Percentiles rank a stretch among this genome's conserved stretches.
Evolutionary conservation across 176 grass and related monocot genomes (phyloP).

Genomic region (Cenchrus americanus): DNA sequence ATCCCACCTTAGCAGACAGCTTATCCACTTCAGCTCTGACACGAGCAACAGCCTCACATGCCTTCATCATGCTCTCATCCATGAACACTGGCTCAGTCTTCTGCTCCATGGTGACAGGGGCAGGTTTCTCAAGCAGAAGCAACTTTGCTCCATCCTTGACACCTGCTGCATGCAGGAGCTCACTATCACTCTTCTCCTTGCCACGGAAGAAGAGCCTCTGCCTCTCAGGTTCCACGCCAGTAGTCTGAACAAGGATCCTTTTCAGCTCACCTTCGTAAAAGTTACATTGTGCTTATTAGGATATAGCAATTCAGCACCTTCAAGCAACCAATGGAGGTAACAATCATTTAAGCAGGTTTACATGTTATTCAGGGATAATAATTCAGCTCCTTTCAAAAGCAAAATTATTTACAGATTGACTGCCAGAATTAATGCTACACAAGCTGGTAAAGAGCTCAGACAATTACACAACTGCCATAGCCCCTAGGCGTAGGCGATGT

Average conservation of each 20-base stretch:
- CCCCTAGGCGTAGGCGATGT: not conserved
- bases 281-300: not conserved
- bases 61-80: slow-evolving; percentile 68
- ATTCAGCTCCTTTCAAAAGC: not conserved
- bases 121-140: slow-evolving; percentile 69
- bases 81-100: slow-evolving; percentile 53
- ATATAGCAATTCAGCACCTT: not conserved
- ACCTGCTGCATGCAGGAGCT: slow-evolving; percentile 68
- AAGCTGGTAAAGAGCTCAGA: not conserved
- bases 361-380: not conserved
- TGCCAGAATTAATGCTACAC: not conserved
- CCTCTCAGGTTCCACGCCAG: slow-evolving; percentile 66
- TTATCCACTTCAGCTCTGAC: slow-evolving; percentile 84
- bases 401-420: not conserved
- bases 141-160: slow-evolving; percentile 85
- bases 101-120: slow-evolving; percentile 57
- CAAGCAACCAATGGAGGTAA: not conserved
- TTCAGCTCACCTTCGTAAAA: slow-evolving; percentile 83
- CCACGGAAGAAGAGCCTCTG: slow-evolving; percentile 87
- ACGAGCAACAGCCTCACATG: slow-evolving; percentile 60
- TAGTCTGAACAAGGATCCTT: slow-evolving; percentile 57
- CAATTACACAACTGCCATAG: not conserved
- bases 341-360: not conserved
- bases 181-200: slow-evolving; percentile 78
- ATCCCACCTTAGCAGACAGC: slow-evolving; percentile 69